Evolutionary conservation across 2,329 filamentous ascomycete species (phyloP), one percentile per base, ranked within the genome.

Genomic region (Diaporthe aspalathi): DNA sequence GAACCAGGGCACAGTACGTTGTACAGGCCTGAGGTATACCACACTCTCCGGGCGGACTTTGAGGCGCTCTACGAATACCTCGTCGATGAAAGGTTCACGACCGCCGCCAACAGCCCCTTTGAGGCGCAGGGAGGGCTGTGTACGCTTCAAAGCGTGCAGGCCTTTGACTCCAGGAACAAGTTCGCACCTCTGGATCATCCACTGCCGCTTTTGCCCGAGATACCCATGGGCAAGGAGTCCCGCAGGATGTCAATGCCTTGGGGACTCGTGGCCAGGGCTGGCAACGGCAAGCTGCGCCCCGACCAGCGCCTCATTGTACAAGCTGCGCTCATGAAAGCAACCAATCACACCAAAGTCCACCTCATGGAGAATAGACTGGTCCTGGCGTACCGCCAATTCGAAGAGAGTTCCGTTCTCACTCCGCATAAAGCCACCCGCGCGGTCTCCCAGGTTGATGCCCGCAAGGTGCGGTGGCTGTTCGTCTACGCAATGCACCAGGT

Each of bases 401-500:
- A 96, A 76, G 87, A 89, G 67, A 85, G 89, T 8, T 85, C 84
- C 9, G 79, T 87, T 24, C 80, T 85, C 60, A 80, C 81, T 0
- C 84, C 86, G 2, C 81, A 83, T 24, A 90, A 87, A 72, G 81
- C 83, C 0, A 88, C 91, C 71, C 89, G 88, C 70, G 72, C 79
- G 7, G 88, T 91, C 1, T 86, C 88, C 0, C 81, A 89, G 14
- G 83, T 86, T 11, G 93, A 95, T 74, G 92, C 89, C 1, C 89
- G 93, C 50, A 95, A 94, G 79, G 88, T 94, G 20, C 87, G 93
- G 49, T 96, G 93, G 93, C 88, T 95, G 38, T 78, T 95, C 45
- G 86, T 95, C 8, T 95, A 95, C 76, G 87, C 90, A 22, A 86
- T 90, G 4, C 87, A 94, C 70, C 93, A 96, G 78, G 91, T 90